A percentile compares a stretch with the other conserved stretches of the same genome.
phyloP scores from a whole-genome alignment of 257 asterid species.

The Nicotiana sylvestris region DNA sequence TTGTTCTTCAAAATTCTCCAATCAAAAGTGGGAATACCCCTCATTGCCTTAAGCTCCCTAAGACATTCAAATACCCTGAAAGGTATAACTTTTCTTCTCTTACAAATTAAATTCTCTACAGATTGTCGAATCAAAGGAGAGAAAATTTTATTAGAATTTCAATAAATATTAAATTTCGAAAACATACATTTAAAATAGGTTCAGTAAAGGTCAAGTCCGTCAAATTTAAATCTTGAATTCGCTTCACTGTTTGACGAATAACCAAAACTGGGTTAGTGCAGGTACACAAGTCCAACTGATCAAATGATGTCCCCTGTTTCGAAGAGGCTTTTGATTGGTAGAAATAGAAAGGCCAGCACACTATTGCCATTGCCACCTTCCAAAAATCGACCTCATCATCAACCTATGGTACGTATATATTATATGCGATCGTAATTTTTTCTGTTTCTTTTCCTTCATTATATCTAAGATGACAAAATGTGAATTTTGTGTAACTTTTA shows the following conservation, averaged over 20 bases:
- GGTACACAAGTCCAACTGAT: slow-evolving; percentile 76
- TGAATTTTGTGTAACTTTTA: neutral
- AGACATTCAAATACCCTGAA: slow-evolving; percentile 59
- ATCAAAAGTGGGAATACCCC: slow-evolving; percentile 28
- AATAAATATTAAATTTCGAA: too few relatives aligned
- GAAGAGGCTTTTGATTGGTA: slow-evolving; percentile 42
- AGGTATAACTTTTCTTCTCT: slow-evolving; percentile 28
- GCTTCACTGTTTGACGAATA: neutral
- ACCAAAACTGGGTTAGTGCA: neutral
- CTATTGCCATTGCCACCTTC: slow-evolving; percentile 59
- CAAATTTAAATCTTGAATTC: too few relatives aligned
- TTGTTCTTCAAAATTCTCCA: neutral
- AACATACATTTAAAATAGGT: too few relatives aligned
- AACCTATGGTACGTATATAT: neutral
- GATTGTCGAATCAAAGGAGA: too few relatives aligned
- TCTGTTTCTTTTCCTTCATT: neutral
- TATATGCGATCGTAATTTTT: too few relatives aligned
- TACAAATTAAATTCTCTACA: too few relatives aligned
- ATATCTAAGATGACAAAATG: neutral
- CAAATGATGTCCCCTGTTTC: slow-evolving; percentile 66
- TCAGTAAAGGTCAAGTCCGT: too few relatives aligned
- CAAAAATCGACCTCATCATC: slow-evolving; percentile 21
- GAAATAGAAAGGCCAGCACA: slow-evolving; percentile 37
- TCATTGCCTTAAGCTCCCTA: slow-evolving; percentile 57
- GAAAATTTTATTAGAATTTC: too few relatives aligned